Conservation (phyloP, 257 asterid genomes). For the Gentiana dahurica region DNA sequence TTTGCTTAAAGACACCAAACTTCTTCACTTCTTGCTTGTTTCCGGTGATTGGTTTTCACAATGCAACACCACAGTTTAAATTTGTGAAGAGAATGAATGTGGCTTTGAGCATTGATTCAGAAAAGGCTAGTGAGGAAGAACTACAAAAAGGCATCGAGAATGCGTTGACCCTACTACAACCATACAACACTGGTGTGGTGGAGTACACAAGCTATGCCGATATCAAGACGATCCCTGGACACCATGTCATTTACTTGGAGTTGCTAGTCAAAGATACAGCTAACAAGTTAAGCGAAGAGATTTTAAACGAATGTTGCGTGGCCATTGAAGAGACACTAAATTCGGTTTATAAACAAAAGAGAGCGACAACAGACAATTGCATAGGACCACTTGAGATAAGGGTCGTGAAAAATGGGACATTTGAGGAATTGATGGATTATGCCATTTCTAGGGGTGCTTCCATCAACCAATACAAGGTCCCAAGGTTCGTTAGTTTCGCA, state of each 20-base stretch:
- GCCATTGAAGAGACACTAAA: constrained; percentile 63
- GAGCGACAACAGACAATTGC: constrained; percentile 66
- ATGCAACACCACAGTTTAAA: constrained; percentile 66
- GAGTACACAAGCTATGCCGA: constrained; percentile 77
- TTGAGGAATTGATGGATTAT: constrained; percentile 81
- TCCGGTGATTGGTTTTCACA: constrained; percentile 51
- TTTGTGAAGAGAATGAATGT: constrained; percentile 63
- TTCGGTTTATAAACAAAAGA: constrained; percentile 64
- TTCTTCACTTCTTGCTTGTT: too few relatives aligned
- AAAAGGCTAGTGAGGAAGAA: constrained; percentile 68
- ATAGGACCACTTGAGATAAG: constrained; percentile 72
- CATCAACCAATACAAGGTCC: constrained; percentile 76
- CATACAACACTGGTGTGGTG: constrained; percentile 28
- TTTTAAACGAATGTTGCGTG: constrained; percentile 39
- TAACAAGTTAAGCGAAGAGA: constrained; percentile 21
- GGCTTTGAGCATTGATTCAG: constrained; percentile 57
- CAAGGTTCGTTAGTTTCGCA: constrained; percentile 66
- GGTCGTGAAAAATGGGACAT: constrained; percentile 61
- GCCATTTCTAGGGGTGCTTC: constrained; percentile 83
- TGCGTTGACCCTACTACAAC: constrained; percentile 28
- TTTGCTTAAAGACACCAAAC: too few relatives aligned
- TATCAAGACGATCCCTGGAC: constrained; percentile 56
- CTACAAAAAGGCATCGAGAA: constrained; percentile 51
- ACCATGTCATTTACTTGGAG: constrained; percentile 75
- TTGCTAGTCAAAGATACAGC: constrained; percentile 29